phyloP scores from a whole-genome alignment of 805 yeast species.

The Tetrapisispora phaffii region DNA sequence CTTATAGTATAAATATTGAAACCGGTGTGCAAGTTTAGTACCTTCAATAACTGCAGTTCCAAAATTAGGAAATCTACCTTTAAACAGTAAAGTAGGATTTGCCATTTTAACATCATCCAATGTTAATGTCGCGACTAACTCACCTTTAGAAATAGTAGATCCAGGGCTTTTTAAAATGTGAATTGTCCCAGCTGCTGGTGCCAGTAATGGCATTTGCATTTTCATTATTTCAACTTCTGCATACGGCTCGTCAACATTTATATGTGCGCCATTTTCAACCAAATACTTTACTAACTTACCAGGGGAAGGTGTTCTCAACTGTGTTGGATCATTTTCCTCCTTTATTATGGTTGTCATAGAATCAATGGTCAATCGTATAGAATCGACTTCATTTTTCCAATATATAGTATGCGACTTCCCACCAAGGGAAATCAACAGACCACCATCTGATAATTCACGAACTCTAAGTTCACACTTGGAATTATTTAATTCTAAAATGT shows the following conservation, averaged over 20 bases:
- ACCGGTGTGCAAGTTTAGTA: conserved; percentile 72
- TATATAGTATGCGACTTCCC: conserved; percentile 92
- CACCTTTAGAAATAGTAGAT: conserved; percentile 91
- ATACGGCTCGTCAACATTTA: conserved; percentile 81
- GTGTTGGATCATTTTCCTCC: conserved; percentile 96
- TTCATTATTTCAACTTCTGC: conserved; percentile 99
- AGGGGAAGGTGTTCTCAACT: conserved; percentile 96
- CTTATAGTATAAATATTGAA: conserved; percentile 45
- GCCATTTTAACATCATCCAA: conserved; percentile 95
- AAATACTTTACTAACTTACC: conserved; percentile 91
- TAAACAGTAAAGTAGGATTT: conserved; percentile 89
- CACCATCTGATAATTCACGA: conserved; percentile 88
- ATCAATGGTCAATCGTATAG: conserved; percentile 90
- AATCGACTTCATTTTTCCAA: conserved; percentile 96
- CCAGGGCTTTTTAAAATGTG: conserved; percentile 96
- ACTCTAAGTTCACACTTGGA: conserved; percentile 81
- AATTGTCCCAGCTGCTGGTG: conserved; percentile 89
- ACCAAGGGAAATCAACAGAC: conserved; percentile 73
- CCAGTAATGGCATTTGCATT: conserved; percentile 96
- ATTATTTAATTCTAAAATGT: conserved; percentile 87
- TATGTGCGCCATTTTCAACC: conserved; percentile 92
- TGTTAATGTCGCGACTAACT: conserved; percentile 89
- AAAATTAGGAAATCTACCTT: conserved; percentile 81
- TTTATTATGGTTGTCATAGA: conserved; percentile 90
- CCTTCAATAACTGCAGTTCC: conserved; percentile 82